These are phyloP conservation scores for Aurifilum marmelostoma DNA, from an alignment of 2,329 filamentous ascomycete genomes.

Conservation along the genomic window DNA sequence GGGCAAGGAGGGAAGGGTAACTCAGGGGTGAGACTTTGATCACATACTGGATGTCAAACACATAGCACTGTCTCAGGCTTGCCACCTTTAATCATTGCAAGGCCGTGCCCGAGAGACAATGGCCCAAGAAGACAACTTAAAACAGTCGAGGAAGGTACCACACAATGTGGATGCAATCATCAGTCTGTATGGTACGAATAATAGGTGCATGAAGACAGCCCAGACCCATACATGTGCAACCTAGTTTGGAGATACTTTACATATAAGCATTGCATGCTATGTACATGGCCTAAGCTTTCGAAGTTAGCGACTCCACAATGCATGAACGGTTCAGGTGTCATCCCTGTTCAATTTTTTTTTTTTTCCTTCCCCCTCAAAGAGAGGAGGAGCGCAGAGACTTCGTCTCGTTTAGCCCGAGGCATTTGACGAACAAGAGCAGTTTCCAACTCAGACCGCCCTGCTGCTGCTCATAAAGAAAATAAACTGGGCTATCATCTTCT, in stretches of 20 bases:
- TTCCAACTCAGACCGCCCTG: neutral
- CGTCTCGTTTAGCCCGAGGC: neutral
- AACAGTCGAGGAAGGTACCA: no score
- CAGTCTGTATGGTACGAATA: no score
- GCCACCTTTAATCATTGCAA: no score
- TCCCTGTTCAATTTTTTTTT: neutral
- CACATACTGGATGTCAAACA: neutral
- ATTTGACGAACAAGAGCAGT: neutral
- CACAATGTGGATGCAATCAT: no score
- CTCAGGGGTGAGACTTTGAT: neutral
- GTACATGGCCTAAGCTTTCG: neutral
- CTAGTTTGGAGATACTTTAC: no score
- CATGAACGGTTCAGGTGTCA: neutral
- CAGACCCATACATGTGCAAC: no score
- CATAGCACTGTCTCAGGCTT: neutral
- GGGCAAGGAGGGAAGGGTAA: neutral
- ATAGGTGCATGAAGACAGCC: no score
- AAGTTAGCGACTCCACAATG: neutral
- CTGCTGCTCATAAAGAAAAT: neutral
- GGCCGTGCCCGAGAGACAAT: no score
- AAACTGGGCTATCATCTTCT: neutral
- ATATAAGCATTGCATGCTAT: neutral
- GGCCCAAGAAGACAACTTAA: no score
- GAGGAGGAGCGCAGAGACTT: constrained; percentile 7
- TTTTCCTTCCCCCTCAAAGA: neutral